phyloP scores from a whole-genome alignment of 805 yeast genomes.

The Candida suzukii region DNA sequence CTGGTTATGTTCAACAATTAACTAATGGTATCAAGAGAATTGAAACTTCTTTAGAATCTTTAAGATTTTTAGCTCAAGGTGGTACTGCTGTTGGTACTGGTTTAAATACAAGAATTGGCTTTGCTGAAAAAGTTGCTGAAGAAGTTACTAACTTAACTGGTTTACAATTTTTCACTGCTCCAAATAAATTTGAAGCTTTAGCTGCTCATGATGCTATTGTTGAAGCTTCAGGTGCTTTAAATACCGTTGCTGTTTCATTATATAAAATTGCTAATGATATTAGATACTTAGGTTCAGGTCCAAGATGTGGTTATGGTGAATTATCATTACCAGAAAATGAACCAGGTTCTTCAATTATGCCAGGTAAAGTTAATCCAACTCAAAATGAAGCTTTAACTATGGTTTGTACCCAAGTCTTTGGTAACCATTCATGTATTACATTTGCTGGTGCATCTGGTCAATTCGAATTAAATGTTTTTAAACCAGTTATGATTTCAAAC shows the following conservation, averaged over 20 bases:
- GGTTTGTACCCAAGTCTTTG: slow-evolving; percentile 97
- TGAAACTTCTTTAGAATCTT: slow-evolving; percentile 65
- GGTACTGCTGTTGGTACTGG: slow-evolving; percentile 99
- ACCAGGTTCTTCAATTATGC: slow-evolving; percentile 99
- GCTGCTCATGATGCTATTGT: slow-evolving; percentile 99
- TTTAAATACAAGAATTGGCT: slow-evolving; percentile 87
- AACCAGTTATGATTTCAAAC: slow-evolving; percentile 92
- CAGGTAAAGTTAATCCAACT: slow-evolving; percentile 99
- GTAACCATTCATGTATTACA: slow-evolving; percentile 92
- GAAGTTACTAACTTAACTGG: slow-evolving; percentile 85
- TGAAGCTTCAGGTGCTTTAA: slow-evolving; percentile 95
- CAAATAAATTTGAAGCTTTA: slow-evolving; percentile 97
- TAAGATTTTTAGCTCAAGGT: slow-evolving; percentile 91
- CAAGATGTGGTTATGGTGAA: slow-evolving; percentile 99
- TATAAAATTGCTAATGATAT: slow-evolving; percentile 97
- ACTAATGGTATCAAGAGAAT: slow-evolving; percentile 87
- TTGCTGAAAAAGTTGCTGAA: slow-evolving; percentile 79
- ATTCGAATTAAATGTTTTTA: slow-evolving; percentile 96
- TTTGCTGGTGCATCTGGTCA: slow-evolving; percentile 99
- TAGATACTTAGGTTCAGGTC: slow-evolving; percentile 97
- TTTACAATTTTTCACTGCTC: slow-evolving; percentile 85
- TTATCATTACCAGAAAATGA: slow-evolving; percentile 93
- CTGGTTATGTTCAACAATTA: slow-evolving; percentile 92
- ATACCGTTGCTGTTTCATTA: slow-evolving; percentile 88
- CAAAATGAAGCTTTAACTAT: slow-evolving; percentile 98